Percentiles rank a stretch among this genome's conserved stretches.
phyloP scores from a whole-genome alignment of 1,284 basidiomycete species.

The Sporisorium graminicola region DNA sequence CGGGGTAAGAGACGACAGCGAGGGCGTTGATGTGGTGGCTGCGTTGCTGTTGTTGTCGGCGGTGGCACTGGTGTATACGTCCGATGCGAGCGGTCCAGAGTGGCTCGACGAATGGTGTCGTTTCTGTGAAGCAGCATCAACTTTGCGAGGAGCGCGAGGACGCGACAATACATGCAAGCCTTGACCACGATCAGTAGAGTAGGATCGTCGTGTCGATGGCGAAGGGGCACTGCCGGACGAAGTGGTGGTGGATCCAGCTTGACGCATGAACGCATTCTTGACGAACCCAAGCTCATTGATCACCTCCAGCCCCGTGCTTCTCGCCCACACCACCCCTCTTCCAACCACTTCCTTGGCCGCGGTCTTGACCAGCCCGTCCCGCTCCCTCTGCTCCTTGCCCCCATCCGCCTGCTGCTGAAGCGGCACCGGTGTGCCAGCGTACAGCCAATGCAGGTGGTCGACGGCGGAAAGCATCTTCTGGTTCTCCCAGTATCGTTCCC shows the following conservation, averaged over 20 bases:
- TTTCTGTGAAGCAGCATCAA: neutral
- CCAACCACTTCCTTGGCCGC: conserved; percentile 45
- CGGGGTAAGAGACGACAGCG: conserved; percentile 42
- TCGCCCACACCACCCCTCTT: conserved; percentile 59
- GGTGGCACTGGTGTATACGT: conserved; percentile 43
- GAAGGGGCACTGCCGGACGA: conserved; percentile 7
- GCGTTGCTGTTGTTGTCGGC: neutral
- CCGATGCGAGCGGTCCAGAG: conserved; percentile 41
- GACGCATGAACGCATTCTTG: conserved; percentile 59
- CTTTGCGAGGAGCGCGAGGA: neutral
- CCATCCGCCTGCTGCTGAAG: conserved; percentile 35
- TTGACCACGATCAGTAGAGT: neutral
- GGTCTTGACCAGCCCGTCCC: conserved; percentile 35
- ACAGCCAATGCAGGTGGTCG: conserved; percentile 67
- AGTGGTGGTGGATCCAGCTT: conserved; percentile 47
- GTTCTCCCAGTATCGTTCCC: conserved; percentile 64
- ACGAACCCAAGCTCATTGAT: conserved; percentile 65
- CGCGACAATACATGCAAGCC: conserved; percentile 5
- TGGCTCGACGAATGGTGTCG: conserved; percentile 24
- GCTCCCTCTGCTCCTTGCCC: conserved; percentile 29
- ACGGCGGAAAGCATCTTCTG: conserved; percentile 65
- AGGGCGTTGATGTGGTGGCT: conserved; percentile 33
- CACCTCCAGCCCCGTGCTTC: conserved; percentile 66
- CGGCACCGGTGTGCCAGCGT: conserved; percentile 49
- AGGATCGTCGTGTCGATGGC: conserved; percentile 11